Percentiles rank a stretch among this genome's conserved stretches.
Conservation (phyloP, 108 stramenopile genomes). For the Conticribra guillardii region DNA sequence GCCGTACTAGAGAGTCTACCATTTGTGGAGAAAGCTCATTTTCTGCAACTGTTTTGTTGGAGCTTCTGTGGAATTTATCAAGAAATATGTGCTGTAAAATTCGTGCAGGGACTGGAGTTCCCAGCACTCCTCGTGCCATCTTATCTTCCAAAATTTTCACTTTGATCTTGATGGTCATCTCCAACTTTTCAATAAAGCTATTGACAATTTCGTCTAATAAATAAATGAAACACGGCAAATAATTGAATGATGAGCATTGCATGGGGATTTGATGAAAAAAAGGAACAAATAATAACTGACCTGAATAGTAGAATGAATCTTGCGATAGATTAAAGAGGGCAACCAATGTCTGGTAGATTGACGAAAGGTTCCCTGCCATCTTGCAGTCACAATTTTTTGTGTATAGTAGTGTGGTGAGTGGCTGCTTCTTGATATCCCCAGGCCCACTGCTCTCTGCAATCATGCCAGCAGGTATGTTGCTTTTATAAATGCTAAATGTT, state of each 20-base stretch:
- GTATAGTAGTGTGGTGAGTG: constrained; percentile 51
- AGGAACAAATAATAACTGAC: constrained; percentile 9
- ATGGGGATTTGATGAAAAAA: background rate
- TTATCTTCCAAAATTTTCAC: constrained; percentile 37
- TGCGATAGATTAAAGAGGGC: constrained; percentile 49
- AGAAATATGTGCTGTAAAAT: constrained; percentile 51
- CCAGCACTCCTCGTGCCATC: constrained; percentile 24
- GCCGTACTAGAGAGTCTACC: constrained; percentile 35
- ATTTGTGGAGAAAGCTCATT: constrained; percentile 25
- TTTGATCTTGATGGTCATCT: constrained; percentile 37
- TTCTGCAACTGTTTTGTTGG: constrained; percentile 33
- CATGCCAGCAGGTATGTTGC: constrained; percentile 40
- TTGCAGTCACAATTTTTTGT: constrained; percentile 57
- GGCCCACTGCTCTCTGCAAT: constrained; percentile 18
- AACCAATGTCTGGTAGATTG: constrained; percentile 58
- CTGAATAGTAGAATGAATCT: constrained; percentile 52
- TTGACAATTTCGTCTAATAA: constrained; percentile 58
- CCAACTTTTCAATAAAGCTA: constrained; percentile 63
- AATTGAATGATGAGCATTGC: background rate
- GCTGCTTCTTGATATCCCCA: constrained; percentile 46
- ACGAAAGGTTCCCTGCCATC: constrained; percentile 60
- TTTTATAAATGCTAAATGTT: constrained; percentile 55
- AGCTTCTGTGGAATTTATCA: constrained; percentile 51
- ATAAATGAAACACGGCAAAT: background rate
- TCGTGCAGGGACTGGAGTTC: constrained; percentile 20